Evolutionary conservation across 257 asterid genomes (phyloP).

Genomic region (Echites panduratus): DNA sequence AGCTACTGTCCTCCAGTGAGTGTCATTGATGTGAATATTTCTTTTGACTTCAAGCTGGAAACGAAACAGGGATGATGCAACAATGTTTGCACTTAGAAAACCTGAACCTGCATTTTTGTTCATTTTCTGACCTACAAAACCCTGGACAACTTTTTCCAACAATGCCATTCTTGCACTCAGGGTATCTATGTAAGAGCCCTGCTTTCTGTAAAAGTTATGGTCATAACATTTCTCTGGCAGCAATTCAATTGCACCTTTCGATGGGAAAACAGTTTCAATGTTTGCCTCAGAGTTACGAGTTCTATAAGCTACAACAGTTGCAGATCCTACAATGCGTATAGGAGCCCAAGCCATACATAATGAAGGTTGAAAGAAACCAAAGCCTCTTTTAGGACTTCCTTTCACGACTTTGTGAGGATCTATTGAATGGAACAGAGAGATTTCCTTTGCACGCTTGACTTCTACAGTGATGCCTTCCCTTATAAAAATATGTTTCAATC

Average conservation of each 20-base stretch:
- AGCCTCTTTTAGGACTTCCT: slow-evolving; percentile 23
- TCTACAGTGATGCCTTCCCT: slow-evolving; percentile 73
- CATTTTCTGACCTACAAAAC: slow-evolving; percentile 27
- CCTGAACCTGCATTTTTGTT: slow-evolving; percentile 22
- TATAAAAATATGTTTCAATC: slow-evolving; percentile 56
- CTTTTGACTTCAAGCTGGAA: slow-evolving; percentile 69
- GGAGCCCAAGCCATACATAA: slow-evolving; percentile 46
- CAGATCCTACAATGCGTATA: slow-evolving; percentile 49
- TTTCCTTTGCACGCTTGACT: slow-evolving; percentile 61
- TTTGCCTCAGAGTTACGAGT: slow-evolving; percentile 38
- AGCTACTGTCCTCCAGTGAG: slow-evolving; percentile 58
- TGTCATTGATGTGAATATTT: slow-evolving; percentile 43
- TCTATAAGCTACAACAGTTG: slow-evolving; percentile 54
- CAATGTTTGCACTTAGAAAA: slow-evolving; percentile 40
- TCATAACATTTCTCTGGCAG: slow-evolving; percentile 55
- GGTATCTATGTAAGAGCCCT: slow-evolving; percentile 27
- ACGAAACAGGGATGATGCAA: slow-evolving; percentile 45
- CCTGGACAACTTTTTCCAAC: slow-evolving; percentile 36
- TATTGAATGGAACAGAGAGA: slow-evolving; percentile 38
- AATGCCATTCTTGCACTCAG: slow-evolving; percentile 33
- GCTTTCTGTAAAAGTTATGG: slow-evolving; percentile 29
- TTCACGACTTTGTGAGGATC: slow-evolving; percentile 24
- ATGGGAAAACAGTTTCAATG: slow-evolving; percentile 33
- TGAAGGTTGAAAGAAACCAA: slow-evolving; percentile 30
- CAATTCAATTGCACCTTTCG: slow-evolving; percentile 40